Conservation (phyloP, 345 rosid species). For the Schrenkiella parvula region DNA sequence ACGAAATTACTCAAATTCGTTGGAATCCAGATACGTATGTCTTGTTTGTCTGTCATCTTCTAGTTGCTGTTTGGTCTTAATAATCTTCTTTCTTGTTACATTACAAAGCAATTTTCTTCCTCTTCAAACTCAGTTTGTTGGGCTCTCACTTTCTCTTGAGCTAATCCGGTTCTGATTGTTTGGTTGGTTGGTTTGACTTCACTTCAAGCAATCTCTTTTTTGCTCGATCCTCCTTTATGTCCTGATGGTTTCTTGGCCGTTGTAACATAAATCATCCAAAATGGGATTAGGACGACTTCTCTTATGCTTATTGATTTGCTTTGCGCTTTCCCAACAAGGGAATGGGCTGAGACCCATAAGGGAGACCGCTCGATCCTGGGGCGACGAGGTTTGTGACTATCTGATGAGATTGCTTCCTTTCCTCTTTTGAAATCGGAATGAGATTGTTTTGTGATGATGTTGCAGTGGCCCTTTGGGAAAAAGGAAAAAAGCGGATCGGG, state of each 20-base stretch:
- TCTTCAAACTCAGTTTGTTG: slow-evolving; percentile 42
- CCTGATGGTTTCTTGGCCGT: no score
- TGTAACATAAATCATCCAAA: background rate
- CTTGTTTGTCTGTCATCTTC: slow-evolving; percentile 6
- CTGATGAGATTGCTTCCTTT: no score
- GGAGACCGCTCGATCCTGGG: slow-evolving; percentile 86
- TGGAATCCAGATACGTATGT: background rate
- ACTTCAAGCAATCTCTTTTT: slow-evolving; percentile 58
- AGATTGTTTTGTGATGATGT: slow-evolving; percentile 18
- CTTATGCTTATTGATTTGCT: slow-evolving; percentile 54
- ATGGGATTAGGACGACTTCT: slow-evolving; percentile 40
- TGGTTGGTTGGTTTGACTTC: slow-evolving; percentile 50
- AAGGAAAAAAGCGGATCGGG: slow-evolving; percentile 65
- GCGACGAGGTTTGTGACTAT: slow-evolving; percentile 69
- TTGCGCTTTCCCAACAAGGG: slow-evolving; percentile 46
- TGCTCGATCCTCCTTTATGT: background rate
- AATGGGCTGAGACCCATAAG: slow-evolving; percentile 74
- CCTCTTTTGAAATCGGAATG: no score
- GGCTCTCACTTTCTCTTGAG: slow-evolving; percentile 69
- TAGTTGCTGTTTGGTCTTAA: slow-evolving; percentile 25
- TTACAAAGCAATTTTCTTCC: background rate
- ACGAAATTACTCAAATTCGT: background rate
- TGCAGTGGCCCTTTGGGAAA: slow-evolving; percentile 75
- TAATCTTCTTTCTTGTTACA: background rate
- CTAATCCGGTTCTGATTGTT: slow-evolving; percentile 11